phyloP scores from a whole-genome alignment of 495 filamentous ascomycete species.

The Penicillium alfredii region DNA sequence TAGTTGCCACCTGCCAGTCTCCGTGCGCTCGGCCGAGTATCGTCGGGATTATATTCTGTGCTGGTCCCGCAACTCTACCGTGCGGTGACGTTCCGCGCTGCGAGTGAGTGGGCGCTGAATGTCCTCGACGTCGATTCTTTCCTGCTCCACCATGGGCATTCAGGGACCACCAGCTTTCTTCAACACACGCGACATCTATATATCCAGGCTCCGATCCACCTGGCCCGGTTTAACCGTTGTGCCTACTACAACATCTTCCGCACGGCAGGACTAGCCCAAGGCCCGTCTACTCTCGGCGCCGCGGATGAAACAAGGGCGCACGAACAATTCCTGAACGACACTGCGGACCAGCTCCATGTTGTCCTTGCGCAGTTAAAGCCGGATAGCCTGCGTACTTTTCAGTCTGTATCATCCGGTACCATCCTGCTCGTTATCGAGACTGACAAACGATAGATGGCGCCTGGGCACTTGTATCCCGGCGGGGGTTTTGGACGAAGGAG shows the following conservation, averaged over 20 bases:
- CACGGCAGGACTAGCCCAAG: background rate
- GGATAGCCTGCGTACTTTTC: slow-evolving; percentile 4
- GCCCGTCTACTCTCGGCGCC: background rate
- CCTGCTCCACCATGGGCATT: background rate
- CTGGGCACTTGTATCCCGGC: slow-evolving; percentile 11
- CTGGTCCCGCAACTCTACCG: slow-evolving; percentile 2
- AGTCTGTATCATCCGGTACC: background rate
- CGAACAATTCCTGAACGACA: slow-evolving; percentile 8
- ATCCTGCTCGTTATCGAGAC: background rate
- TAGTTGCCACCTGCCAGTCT: background rate
- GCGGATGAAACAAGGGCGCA: slow-evolving; percentile 8
- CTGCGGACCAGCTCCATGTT: slow-evolving; percentile 3
- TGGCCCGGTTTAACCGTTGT: slow-evolving; percentile 10
- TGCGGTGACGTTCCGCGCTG: slow-evolving; percentile 2
- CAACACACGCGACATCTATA: background rate
- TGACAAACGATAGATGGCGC: too few relatives aligned
- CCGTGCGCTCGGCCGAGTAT: slow-evolving; percentile 5
- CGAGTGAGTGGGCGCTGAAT: slow-evolving; percentile 10
- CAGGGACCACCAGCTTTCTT: background rate
- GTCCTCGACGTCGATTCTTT: slow-evolving; percentile 6
- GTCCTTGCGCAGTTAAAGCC: background rate
- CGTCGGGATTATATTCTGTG: slow-evolving; percentile 1
- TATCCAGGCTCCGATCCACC: slow-evolving; percentile 6
- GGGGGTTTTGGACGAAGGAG: slow-evolving; percentile 8
- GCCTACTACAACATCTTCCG: slow-evolving; percentile 6